Conservation (phyloP, 2,329 filamentous ascomycete genomes). For the Trichoderma sp. region DNA sequence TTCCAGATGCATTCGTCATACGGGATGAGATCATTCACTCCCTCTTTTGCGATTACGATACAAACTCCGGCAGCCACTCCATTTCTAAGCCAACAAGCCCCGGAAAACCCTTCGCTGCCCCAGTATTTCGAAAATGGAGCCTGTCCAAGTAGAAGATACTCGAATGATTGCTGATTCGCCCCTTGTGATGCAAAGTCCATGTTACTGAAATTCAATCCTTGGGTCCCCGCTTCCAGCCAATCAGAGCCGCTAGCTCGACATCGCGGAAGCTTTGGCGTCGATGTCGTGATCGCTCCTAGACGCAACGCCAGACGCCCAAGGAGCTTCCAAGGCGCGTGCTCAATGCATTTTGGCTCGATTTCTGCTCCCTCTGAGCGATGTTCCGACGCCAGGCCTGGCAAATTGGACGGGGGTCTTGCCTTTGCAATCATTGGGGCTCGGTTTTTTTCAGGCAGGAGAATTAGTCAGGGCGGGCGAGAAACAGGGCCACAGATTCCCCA, state of each 20-base stretch:
- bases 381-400: neutral
- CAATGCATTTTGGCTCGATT: constrained; percentile 30
- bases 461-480: constrained; percentile 19
- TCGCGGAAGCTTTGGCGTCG: constrained; percentile 54
- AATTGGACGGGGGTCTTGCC: neutral
- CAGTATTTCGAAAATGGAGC: constrained; percentile 15
- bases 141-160: constrained; percentile 15
- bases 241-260: constrained; percentile 35
- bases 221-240: constrained; percentile 34
- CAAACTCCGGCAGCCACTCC: constrained; percentile 8
- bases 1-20: constrained; percentile 17
- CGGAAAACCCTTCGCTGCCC: constrained; percentile 21
- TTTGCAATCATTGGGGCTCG: constrained; percentile 9
- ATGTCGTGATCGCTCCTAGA: constrained; percentile 53
- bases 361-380: constrained; percentile 1
- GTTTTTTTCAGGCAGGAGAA: constrained; percentile 9
- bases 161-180: neutral
- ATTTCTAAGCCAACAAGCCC: constrained; percentile 19
- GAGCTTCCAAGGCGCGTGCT: constrained; percentile 40
- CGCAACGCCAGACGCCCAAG: constrained; percentile 32
- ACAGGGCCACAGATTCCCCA: constrained; percentile 4
- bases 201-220: neutral
- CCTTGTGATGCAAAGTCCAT: neutral
- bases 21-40: constrained; percentile 18
- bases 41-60: neutral